Evolutionary conservation across 306 rosid species (phyloP), one percentile per base, ranked within the genome.

Genomic region (Crotalaria pallida): DNA sequence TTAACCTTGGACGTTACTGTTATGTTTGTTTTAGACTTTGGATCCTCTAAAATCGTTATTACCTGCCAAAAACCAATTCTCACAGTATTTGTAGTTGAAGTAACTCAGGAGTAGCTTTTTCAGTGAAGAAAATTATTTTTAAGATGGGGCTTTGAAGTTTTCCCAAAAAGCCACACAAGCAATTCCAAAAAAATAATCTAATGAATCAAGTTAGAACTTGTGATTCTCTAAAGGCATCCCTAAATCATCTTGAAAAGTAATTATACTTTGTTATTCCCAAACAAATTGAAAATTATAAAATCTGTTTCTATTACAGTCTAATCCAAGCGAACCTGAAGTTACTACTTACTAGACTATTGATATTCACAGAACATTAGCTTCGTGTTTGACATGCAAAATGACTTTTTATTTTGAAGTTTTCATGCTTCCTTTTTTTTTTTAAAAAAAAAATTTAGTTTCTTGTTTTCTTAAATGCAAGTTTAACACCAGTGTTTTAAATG

Each of bases 21-120:
- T 7, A 15, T 65, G 22, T 45, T 58, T 71, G 22, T 58, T 65
- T n/a, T 75, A n/a, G 52, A 45, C 15, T 75, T 75, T 44, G 73
- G 17, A 19, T 41, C 24, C 43, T 65, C 21, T 44, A 56, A 53
- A 53, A 43, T 45, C 53, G 62, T 60, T 49, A 13, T 3, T 6
- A n/a, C 4, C 13, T 3, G 63, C 29, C 57, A 26, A 43, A 41
- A 65, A n/a, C 55, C 10, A 18, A 44, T 74, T 50, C 23, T 17
- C 10, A 40, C 47, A 17, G 62, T 16, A 41, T 43, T 8, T 18
- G 3, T 74, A 22, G 41, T 69, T 43, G 48, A 57, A 58, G 62
- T 43, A 64, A 33, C 44, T 11, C 17, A 11, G 13, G 22, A 15
- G 19, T 53, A 57, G 60, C 23, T 22, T 47, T 29, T 57, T 17